Percentiles rank a stretch among this genome's conserved stretches.
These are phyloP conservation scores for Mycena rebaudengoi DNA, from an alignment of 768 basidiomycete genomes.

Conservation along the genomic window DNA sequence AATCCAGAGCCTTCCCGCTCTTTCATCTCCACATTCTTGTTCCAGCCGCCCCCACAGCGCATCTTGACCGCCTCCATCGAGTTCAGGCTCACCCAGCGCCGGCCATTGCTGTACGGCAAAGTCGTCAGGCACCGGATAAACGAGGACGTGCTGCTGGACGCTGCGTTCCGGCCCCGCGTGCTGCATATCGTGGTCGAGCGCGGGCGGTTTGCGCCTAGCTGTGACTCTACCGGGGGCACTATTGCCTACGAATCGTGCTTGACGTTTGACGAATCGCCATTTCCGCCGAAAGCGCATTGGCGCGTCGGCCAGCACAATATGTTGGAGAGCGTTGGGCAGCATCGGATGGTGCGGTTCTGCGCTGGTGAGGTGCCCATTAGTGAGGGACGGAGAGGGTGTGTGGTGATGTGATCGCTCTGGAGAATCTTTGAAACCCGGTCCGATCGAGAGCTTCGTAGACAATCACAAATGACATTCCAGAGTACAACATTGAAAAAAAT, in stretches of 20 bases:
- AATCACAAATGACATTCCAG: too few species aligned
- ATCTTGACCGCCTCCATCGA: not conserved
- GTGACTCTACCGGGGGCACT: not conserved
- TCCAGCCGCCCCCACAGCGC: not conserved
- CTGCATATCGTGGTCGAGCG: constrained; percentile 3
- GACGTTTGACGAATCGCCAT: constrained; percentile 3
- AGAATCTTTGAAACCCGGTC: too few species aligned
- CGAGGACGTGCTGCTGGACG: constrained; percentile 8
- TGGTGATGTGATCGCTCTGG: constrained; percentile 4
- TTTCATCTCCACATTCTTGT: too few species aligned
- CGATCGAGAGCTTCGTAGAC: too few species aligned
- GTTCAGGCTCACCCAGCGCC: constrained; percentile 5
- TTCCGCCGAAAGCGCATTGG: constrained; percentile 1
- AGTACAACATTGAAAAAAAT: too few species aligned
- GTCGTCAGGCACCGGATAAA: not conserved
- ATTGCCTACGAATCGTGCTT: not conserved
- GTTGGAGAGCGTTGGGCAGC: constrained; percentile 1
- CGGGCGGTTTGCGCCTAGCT: not conserved
- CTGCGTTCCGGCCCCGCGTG: constrained; percentile 2
- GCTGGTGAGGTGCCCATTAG: not conserved
- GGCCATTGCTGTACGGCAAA: not conserved
- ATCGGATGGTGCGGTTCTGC: not conserved
- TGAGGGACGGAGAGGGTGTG: not conserved
- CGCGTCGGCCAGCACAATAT: not conserved
- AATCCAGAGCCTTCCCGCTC: not conserved